Conservation (phyloP, 805 yeast species). For the Metschnikowia koreensis region DNA sequence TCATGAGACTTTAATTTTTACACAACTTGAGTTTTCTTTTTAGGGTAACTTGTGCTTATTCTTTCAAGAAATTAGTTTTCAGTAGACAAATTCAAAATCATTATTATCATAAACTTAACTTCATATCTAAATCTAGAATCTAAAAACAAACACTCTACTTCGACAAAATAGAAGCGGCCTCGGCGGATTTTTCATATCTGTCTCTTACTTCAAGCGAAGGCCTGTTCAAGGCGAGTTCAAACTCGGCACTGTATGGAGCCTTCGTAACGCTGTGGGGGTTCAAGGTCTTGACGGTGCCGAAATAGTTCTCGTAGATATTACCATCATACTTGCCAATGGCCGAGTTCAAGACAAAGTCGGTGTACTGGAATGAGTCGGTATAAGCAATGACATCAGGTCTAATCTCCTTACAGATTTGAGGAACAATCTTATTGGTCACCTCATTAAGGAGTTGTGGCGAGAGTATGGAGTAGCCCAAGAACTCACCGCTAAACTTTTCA, state of each 20-base stretch:
- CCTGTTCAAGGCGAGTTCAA: conserved; percentile 18
- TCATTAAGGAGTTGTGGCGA: conserved; percentile 16
- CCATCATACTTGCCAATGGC: conserved; percentile 20
- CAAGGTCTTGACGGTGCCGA: conserved; percentile 18
- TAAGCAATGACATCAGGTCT: conserved; percentile 19
- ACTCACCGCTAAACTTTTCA: conserved; percentile 21
- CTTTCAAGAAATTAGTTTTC: no score
- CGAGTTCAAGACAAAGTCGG: conserved; percentile 20
- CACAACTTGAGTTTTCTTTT: no score
- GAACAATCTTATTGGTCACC: conserved; percentile 17
- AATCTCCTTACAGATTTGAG: conserved; percentile 17
- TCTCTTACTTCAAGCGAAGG: conserved; percentile 15
- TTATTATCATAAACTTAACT: background rate
- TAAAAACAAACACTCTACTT: conserved; percentile 5
- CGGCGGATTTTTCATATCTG: conserved; percentile 16
- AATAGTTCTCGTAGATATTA: conserved; percentile 22
- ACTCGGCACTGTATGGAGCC: conserved; percentile 23
- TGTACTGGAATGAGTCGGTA: conserved; percentile 22
- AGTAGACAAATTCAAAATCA: background rate
- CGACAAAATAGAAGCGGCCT: conserved; percentile 15
- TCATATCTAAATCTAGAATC: background rate
- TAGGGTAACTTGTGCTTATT: no score
- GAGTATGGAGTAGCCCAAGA: conserved; percentile 17
- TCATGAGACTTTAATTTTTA: no score
- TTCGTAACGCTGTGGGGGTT: conserved; percentile 18